Evolutionary conservation across 441 rosid genomes (phyloP).

Genomic region (Aleurites moluccanus): DNA sequence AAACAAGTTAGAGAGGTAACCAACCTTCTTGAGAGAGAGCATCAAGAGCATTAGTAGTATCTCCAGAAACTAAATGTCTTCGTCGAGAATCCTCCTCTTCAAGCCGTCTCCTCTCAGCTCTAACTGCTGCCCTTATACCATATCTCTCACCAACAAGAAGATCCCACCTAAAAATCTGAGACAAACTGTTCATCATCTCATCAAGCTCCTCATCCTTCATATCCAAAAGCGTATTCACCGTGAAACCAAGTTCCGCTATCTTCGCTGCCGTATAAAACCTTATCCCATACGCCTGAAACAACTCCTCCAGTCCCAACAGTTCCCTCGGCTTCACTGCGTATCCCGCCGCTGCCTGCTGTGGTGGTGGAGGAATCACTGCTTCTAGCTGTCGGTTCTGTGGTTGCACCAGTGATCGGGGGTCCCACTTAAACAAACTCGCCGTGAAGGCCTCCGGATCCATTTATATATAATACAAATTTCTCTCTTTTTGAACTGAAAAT

Average conservation of each 20-base stretch:
- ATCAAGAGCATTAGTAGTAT: conserved; percentile 58
- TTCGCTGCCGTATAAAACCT: conserved; percentile 80
- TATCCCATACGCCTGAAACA: conserved; percentile 80
- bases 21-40: conserved; percentile 93
- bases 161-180: conserved; percentile 87
- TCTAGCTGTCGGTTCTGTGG: conserved; percentile 34
- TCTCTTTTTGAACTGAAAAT: not conserved
- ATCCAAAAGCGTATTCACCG: conserved; percentile 75
- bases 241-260: conserved; percentile 92
- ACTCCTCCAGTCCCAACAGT: conserved; percentile 74
- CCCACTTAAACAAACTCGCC: conserved; percentile 81
- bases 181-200: conserved; percentile 92
- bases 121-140: conserved; percentile 87
- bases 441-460: conserved; percentile 92
- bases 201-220: conserved; percentile 96
- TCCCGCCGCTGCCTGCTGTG: conserved; percentile 32
- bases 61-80: conserved; percentile 51
- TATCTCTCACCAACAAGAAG: conserved; percentile 89
- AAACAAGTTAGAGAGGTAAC: not conserved
- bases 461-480: not conserved
- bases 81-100: conserved; percentile 67
- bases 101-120: conserved; percentile 77
- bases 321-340: conserved; percentile 48
- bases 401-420: conserved; percentile 52
- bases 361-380: conserved; percentile 30